Base-by-base conservation (phyloP, 2,329 filamentous ascomycete species). In the Fusarium verticillioides region DNA sequence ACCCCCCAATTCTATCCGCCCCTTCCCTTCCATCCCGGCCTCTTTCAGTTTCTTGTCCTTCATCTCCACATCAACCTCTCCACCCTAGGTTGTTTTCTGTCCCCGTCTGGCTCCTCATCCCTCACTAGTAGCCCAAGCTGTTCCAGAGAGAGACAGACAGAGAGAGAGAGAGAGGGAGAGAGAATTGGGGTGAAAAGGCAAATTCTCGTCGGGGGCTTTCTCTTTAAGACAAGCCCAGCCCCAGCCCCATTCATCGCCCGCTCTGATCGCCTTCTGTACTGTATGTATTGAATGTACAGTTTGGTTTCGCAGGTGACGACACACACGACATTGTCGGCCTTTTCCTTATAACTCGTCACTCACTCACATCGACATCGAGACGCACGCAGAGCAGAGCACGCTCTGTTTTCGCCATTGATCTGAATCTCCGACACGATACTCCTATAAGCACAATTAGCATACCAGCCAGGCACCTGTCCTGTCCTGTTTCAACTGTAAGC, bases 1-100 rank as follows among this genome's bases (percentile, higher is more conserved):
- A 73, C 70, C 19, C 70, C 70, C 21, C 9, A 16, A 16, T 19
- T 28, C 15, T 50, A 42, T 54, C 53, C 28, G 46, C 46, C 44
- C 30, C 30, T 73, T 69, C 18, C 39, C 60, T 60, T 66, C 54
- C 39, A 70, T 70, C 66, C 66, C 42, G 37, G 64, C 47, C 60
- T 53, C 50, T 66, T 65, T 64, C 47, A 47, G 40, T 67, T 69
- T 69, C 65, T 56, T 47, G 60, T 70, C 58, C 57, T 60, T 46
- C 61, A 71, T 73, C 70, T 73, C 70, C 70, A 73, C 70, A 73
- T 70, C 62, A 53, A 70, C 68, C 53, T 66, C 68, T 66, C 70
- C 70, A 74, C 70, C 60, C 70, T 63, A 62, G 52, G 52, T 46
- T 57, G 46, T 63, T 60, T 44, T 68, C 47, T 72, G 70, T 73